Conservation (phyloP, 345 rosid species). For the Populus davidiana region DNA sequence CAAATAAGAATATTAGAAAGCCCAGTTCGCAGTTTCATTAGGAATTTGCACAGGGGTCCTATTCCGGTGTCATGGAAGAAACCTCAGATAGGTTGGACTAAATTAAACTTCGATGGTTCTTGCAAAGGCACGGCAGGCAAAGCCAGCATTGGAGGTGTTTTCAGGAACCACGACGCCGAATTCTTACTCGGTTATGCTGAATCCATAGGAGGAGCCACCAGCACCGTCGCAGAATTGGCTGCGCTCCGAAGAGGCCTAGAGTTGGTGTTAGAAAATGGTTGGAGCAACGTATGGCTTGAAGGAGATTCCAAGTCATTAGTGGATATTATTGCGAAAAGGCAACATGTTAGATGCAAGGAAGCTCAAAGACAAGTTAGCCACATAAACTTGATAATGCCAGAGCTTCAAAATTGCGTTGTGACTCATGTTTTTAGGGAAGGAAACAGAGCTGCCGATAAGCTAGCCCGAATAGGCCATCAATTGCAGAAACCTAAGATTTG, state of each 20-base stretch:
- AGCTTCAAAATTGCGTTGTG: slow-evolving; percentile 45
- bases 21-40: slow-evolving; percentile 26
- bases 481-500: slow-evolving; percentile 53
- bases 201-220: slow-evolving; percentile 62
- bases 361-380: slow-evolving; percentile 38
- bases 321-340: slow-evolving; percentile 48
- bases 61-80: slow-evolving; percentile 72
- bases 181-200: slow-evolving; percentile 77
- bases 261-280: slow-evolving; percentile 68
- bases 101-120: slow-evolving; percentile 80
- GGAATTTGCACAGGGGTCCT: slow-evolving; percentile 49
- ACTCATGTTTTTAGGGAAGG: slow-evolving; percentile 73
- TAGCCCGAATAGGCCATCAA: slow-evolving; percentile 66
- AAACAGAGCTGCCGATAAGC: slow-evolving; percentile 66
- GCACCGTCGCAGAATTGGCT: slow-evolving; percentile 67
- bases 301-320: slow-evolving; percentile 69
- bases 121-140: slow-evolving; percentile 44
- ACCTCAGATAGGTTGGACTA: slow-evolving; percentile 70
- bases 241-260: slow-evolving; percentile 76
- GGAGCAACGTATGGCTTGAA: slow-evolving; percentile 75
- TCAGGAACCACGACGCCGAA: slow-evolving; percentile 74
- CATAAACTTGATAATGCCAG: slow-evolving; percentile 53
- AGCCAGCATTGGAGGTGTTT: slow-evolving; percentile 80
- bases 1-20: slow-evolving; percentile 26
- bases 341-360: slow-evolving; percentile 47